phyloP scores from a whole-genome alignment of 768 basidiomycete species.

The Udeniomyces megalosporus region DNA sequence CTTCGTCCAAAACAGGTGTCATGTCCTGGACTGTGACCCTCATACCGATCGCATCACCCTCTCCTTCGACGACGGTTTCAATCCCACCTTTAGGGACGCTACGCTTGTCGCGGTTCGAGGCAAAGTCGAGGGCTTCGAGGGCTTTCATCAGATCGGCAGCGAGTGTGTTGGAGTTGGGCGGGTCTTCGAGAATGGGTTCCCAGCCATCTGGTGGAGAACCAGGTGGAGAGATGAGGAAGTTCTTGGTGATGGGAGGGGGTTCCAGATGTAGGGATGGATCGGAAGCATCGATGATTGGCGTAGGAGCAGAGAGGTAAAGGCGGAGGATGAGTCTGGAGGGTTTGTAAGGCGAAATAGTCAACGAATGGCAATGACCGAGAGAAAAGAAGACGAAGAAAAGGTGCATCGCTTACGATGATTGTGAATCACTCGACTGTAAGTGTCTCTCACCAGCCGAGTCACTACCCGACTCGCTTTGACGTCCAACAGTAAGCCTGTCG shows the following conservation, averaged over 20 bases:
- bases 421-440: neutral
- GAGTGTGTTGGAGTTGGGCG: slow-evolving; percentile 65
- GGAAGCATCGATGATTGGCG: slow-evolving; percentile 21
- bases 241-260: slow-evolving; percentile 69
- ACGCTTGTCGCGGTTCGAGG: slow-evolving; percentile 4
- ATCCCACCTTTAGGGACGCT: slow-evolving; percentile 13
- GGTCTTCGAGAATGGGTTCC: slow-evolving; percentile 80
- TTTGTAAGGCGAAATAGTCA: neutral
- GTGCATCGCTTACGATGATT: neutral
- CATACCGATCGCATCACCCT: neutral
- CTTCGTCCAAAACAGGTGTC: slow-evolving; percentile 14
- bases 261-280: slow-evolving; percentile 37
- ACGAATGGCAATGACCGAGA: neutral
- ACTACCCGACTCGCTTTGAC: neutral
- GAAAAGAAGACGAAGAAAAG: neutral
- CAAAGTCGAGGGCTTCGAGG: slow-evolving; percentile 47
- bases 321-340: slow-evolving; percentile 28
- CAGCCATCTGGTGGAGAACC: slow-evolving; percentile 95
- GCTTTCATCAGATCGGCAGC: slow-evolving; percentile 78
- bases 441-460: no score
- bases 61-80: neutral
- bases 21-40: slow-evolving; percentile 14
- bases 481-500: slow-evolving; percentile 17
- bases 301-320: slow-evolving; percentile 24
- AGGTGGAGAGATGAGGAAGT: slow-evolving; percentile 94